Base-by-base conservation (phyloP, 805 yeast genomes). In the Yamadazyma insecticola region DNA sequence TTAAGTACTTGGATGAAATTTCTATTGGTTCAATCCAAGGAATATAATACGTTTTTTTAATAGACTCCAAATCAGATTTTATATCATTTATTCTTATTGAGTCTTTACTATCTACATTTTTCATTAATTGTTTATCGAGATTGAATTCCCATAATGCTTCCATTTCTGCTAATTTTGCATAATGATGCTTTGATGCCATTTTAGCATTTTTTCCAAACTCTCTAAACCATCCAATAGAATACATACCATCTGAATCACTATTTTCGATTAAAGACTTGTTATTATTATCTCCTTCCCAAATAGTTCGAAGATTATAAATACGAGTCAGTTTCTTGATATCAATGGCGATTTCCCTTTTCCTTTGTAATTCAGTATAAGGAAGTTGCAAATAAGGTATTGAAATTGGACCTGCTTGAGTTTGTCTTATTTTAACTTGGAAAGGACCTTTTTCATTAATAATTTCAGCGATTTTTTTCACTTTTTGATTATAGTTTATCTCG, bases 101-200 rank as follows among this genome's bases (percentile, higher is more conserved):
- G 20, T 27, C 16, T 27, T 28, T 16, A 13, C 37, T 19, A 7
- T 21, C 22, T 9, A 15, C 23, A 13, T 37, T 29, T n/a, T 29
- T 26, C 4, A 20, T 12, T n/a, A 6, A 10, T 16, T 29, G 38
- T 18, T 28, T 13, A 4, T 46, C 48, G 25, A 60, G 18, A 2
- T 50, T 28, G 27, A 32, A 43, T 39, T 65, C 70, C 67, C 67
- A 64, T 4, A 40, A 22, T 0, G 61, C 67, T 40, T 65, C 70
- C 10, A 41, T 41, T 9, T 29, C 33, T 6, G 52, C 57, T 26
- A 50, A 38, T 13, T 44, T 28, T 24, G 50, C 48, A 37, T 64
- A 51, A 36, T 58, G 44, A 9, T 26, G 9, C 15, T 47, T 32
- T 2, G 70, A 60, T 29, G 38, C 51, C 47, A 64, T 51, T 15